phyloP scores from a whole-genome alignment of 495 filamentous ascomycete species.

The Penicillium goetzii region DNA sequence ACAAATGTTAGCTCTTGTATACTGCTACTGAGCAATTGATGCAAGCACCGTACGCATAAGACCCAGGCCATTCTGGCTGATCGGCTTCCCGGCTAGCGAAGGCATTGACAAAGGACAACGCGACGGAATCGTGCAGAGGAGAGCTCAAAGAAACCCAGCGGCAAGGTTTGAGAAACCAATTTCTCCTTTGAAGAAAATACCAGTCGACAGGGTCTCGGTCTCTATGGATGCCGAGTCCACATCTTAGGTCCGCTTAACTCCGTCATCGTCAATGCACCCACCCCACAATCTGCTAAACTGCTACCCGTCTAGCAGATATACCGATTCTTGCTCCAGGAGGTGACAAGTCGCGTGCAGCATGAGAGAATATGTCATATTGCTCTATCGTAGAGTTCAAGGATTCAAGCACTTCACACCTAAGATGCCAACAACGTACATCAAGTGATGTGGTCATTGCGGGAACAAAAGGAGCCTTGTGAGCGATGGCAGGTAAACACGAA shows the following conservation, averaged over 20 bases:
- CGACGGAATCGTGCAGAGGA: not conserved
- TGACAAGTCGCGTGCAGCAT: not conserved
- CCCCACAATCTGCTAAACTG: not conserved
- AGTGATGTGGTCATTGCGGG: not conserved
- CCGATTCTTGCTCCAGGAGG: not conserved
- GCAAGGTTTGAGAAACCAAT: not conserved
- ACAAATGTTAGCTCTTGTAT: not conserved
- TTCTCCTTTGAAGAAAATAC: not conserved
- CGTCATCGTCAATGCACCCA: not conserved
- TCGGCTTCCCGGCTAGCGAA: not conserved
- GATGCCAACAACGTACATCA: not conserved
- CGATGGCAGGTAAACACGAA: not conserved
- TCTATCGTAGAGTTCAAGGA: not conserved
- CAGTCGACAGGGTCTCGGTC: not conserved
- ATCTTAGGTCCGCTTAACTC: constrained; percentile 4
- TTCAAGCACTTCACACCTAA: not conserved
- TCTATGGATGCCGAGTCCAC: not conserved
- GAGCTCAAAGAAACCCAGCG: not conserved
- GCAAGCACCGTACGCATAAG: not conserved
- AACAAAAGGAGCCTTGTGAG: not conserved
- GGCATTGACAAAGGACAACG: not conserved
- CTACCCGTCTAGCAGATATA: not conserved
- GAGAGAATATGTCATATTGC: not conserved
- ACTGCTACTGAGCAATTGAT: not conserved
- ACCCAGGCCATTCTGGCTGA: not conserved